Evolutionary conservation across 441 rosid genomes (phyloP).

Genomic region (Erodium texanum): DNA sequence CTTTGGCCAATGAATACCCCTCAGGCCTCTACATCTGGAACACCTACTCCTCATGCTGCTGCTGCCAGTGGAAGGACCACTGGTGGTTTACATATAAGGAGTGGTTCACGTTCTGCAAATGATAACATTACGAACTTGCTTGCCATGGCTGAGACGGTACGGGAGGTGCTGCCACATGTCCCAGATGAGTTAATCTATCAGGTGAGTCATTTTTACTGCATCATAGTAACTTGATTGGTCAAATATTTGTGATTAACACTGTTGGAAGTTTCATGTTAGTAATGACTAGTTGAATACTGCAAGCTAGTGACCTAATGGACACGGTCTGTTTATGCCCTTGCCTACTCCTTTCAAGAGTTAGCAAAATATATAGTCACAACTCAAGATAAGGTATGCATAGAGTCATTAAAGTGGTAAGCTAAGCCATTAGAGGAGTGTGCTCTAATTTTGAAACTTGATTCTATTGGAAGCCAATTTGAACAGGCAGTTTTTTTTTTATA

Average conservation of each 20-base stretch:
- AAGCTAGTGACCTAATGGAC: not conserved
- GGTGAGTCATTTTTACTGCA: slow-evolving; percentile 30
- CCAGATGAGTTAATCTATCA: slow-evolving; percentile 82
- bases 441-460: not conserved
- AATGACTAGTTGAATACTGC: not conserved
- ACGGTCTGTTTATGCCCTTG: not conserved
- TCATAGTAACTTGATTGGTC: not conserved
- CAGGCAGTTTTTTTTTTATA: no score
- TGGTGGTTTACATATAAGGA: slow-evolving; percentile 18
- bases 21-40: slow-evolving; percentile 58
- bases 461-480: not conserved
- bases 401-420: not conserved
- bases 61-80: slow-evolving; percentile 37
- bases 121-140: slow-evolving; percentile 57
- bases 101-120: no score
- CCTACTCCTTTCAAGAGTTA: not conserved
- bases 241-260: not conserved
- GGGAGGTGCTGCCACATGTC: slow-evolving; percentile 89
- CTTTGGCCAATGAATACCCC: slow-evolving; percentile 73
- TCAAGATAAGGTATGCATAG: not conserved
- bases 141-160: slow-evolving; percentile 88
- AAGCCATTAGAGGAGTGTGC: not conserved
- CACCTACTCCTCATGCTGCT: slow-evolving; percentile 42
- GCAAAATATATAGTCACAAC: not conserved
- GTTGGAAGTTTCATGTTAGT: not conserved